Percentiles rank a stretch among this genome's conserved stretches.
Conservation (phyloP, 192 early-diverging fungal genomes). For the Chytriomyces hyalinus region DNA sequence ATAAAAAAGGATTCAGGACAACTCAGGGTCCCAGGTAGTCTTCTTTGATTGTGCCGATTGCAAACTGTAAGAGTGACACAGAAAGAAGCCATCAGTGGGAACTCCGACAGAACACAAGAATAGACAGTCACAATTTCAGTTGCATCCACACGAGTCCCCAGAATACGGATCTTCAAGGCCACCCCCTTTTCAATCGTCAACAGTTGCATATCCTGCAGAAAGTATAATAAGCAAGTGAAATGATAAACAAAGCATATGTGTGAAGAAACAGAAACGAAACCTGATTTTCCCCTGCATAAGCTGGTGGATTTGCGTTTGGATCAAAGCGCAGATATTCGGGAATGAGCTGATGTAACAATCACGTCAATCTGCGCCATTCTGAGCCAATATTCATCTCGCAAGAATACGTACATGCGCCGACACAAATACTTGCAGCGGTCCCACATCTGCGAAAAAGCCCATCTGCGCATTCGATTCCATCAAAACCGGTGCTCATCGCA, state of each 20-base stretch:
- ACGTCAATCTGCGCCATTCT: no score
- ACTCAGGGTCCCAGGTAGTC: constrained; percentile 79
- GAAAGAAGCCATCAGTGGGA: constrained; percentile 10
- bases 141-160: constrained; percentile 87
- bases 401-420: constrained; percentile 67
- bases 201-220: constrained; percentile 43
- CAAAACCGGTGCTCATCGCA: constrained; percentile 6
- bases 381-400: no score
- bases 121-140: constrained; percentile 83
- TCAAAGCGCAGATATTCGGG: constrained; percentile 91
- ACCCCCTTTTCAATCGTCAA: constrained; percentile 82
- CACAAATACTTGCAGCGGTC: constrained; percentile 91
- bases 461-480: constrained; percentile 53
- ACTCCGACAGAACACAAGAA: constrained; percentile 22
- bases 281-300: constrained; percentile 79
- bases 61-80: constrained; percentile 62
- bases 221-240: neutral
- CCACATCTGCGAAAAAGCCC: constrained; percentile 95
- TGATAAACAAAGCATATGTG: neutral
- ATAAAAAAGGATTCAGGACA: no score
- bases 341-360: constrained; percentile 64
- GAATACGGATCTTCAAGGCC: constrained; percentile 84
- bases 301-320: constrained; percentile 82
- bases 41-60: constrained; percentile 96
- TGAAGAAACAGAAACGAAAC: constrained; percentile 24